phyloP scores from a whole-genome alignment of 495 filamentous ascomycete species.

The Annulohypoxylon stygium region DNA sequence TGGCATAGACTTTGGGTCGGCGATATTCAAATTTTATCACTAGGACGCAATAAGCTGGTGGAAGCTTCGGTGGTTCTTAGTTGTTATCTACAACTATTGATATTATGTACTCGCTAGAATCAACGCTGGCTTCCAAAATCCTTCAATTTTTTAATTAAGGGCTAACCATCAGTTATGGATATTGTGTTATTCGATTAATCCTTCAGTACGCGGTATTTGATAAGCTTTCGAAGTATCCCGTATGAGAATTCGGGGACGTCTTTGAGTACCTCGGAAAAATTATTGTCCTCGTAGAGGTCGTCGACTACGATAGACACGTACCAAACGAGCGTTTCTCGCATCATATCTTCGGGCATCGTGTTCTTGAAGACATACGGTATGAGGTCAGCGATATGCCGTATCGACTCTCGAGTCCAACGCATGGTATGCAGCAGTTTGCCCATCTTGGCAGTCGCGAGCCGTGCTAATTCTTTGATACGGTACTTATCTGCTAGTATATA shows the following conservation, averaged over 20 bases:
- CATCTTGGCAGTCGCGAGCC: not conserved
- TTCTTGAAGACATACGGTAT: not conserved
- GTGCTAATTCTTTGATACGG: not conserved
- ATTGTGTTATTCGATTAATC: not conserved
- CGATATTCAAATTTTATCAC: not conserved
- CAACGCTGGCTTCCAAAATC: not conserved
- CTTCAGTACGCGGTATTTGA: not conserved
- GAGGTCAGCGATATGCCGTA: not conserved
- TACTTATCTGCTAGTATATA: not conserved
- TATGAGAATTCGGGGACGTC: not conserved
- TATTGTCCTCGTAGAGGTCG: not conserved
- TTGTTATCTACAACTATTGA: not conserved
- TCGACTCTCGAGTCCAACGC: not conserved
- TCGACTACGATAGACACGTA: not conserved
- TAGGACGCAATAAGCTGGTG: not conserved
- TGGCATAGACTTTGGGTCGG: constrained; percentile 7
- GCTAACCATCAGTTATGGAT: no score
- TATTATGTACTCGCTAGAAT: not conserved
- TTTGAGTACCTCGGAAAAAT: not conserved
- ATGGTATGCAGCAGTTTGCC: not conserved
- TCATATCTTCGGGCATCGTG: not conserved
- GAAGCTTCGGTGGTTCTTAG: not conserved
- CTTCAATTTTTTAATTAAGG: not conserved
- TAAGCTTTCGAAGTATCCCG: not conserved
- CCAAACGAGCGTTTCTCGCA: not conserved